Evolutionary conservation across 73 alveolate genomes (phyloP).

Genomic region (Urostyla sp.): DNA sequence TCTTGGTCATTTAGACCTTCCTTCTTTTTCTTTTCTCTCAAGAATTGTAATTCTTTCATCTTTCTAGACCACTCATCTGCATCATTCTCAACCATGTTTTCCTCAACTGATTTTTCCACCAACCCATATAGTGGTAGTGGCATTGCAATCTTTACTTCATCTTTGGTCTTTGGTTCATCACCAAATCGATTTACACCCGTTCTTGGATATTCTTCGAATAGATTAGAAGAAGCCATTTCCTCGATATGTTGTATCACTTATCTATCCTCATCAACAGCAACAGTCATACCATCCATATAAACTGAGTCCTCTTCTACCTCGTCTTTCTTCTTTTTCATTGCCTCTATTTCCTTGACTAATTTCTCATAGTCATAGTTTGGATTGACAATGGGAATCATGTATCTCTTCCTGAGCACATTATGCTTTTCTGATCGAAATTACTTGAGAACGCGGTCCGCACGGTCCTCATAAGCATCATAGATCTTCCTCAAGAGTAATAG

Average conservation of each 20-base stretch:
- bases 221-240: no score
- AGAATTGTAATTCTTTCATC: no score
- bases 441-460: conserved; percentile 19
- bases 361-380: conserved; percentile 48
- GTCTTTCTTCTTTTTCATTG: conserved; percentile 6
- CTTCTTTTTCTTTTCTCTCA: no score
- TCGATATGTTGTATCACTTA: no score
- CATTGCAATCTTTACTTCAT: background rate
- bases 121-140: background rate
- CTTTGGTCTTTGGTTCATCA: no score
- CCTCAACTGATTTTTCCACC: background rate
- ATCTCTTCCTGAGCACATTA: conserved; percentile 29
- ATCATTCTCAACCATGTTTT: conserved; percentile 7
- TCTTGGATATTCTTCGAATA: no score
- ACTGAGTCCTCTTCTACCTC: conserved; percentile 1
- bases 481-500: conserved; percentile 41
- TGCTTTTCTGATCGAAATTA: conserved; percentile 7
- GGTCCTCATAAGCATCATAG: conserved; percentile 48
- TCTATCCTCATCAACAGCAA: conserved; percentile 33
- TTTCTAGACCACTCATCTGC: no score
- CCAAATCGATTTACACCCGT: no score
- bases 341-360: conserved; percentile 14
- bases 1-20: no score
- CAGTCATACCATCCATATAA: conserved; percentile 3
- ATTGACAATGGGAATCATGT: conserved; percentile 36